Base-by-base conservation (phyloP, 2,329 filamentous ascomycete species). In the Calonectria leucothoes region DNA sequence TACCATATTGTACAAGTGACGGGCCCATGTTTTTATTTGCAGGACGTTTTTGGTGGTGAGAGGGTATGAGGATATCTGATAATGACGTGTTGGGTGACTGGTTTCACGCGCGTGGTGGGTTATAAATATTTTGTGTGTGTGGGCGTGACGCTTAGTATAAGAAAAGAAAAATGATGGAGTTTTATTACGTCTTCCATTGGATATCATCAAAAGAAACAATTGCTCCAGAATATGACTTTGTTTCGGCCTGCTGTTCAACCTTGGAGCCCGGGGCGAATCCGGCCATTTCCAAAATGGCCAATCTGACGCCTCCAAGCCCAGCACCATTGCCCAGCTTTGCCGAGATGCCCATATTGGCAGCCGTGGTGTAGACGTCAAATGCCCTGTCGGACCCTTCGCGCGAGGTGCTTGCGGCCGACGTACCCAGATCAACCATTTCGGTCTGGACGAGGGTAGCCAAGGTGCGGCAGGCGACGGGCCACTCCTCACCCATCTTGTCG, bases 401-500 rank as follows among this genome's bases (percentile, higher is more conserved):
- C 82, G 82, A 84, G n/a, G 71, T 77, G 7, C 74, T 75, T 2
- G 79, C 74, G 45, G 80, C 73, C 5, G 74, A 72, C 3, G 55
- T 48, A 23, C 82, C 66, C 7, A 83, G 71, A 3, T 69, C 69
- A 5, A 71, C 33, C 55, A 86, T 72, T 48, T 83, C 80, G 4
- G 63, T 51, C 23, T 80, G 80, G n/a, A 86, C 70, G 35, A 75
- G 72, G 5, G 66, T 71, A 0, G 82, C 82, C 48, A 84, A 75
- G 1, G 66, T 51, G 6, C 69, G 69, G 72, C 84, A 85, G 25
- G 68, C 70, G 14, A 71, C 72, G 8, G 73, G 71, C 83, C 83
- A 85, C 1, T 64, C 76, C 14, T 78, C 78, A 35, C 79, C 82
- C 52, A 77, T 81, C 75, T 91, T 91, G 77, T 92, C 90, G 17